Conservation (phyloP, 768 basidiomycete genomes). For the Pisolithus albus region DNA sequence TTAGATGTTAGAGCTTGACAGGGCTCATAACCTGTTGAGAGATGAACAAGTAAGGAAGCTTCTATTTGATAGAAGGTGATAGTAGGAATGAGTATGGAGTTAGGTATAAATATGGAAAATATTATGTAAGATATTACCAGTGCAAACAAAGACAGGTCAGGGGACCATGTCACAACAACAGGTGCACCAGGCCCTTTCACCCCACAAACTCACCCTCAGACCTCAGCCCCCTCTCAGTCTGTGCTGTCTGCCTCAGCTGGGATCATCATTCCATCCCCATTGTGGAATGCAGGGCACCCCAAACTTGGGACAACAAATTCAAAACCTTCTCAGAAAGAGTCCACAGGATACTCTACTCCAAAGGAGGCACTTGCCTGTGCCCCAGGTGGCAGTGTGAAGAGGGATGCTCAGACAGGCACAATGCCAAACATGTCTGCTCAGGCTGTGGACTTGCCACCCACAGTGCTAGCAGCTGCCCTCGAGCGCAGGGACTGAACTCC, state of each 20-base stretch:
- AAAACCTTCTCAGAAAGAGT: background rate
- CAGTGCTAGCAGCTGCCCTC: constrained; percentile 1
- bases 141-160: no score
- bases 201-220: no score
- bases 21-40: no score
- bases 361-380: background rate
- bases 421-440: background rate
- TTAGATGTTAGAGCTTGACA: no score
- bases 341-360: background rate
- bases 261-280: background rate
- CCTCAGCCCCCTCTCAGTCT: background rate
- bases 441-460: background rate
- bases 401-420: background rate
- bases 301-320: background rate
- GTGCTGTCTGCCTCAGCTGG: background rate
- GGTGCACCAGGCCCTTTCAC: no score
- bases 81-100: no score
- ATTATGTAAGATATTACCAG: no score
- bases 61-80: no score
- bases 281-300: background rate
- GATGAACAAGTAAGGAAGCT: no score
- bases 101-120: no score
- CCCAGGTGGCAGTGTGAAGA: background rate
- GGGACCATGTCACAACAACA: no score
- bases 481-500: background rate